Percentiles rank a stretch among this genome's conserved stretches.
These are phyloP conservation scores for Petunia secreta DNA, from an alignment of 257 asterid genomes.

Conservation along the genomic window DNA sequence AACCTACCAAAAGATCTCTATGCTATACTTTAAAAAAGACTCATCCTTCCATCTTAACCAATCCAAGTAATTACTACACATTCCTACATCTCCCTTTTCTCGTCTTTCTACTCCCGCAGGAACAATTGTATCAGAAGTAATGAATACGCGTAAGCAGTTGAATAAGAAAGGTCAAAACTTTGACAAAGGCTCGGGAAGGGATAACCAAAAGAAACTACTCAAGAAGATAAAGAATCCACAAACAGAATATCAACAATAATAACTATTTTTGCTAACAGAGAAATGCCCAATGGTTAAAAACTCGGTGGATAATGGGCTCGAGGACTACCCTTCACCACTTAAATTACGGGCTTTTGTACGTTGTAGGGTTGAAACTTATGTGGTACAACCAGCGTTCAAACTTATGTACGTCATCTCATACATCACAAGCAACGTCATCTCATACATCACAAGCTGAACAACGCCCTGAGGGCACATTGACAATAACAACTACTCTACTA, in stretches of 20 bases:
- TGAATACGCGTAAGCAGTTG: not conserved
- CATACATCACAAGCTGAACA: too few relatives aligned
- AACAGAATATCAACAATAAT: not conserved
- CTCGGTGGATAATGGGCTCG: too few relatives aligned
- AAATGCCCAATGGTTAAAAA: too few relatives aligned
- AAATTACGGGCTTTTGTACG: too few relatives aligned
- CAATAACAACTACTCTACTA: not conserved
- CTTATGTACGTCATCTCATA: too few relatives aligned
- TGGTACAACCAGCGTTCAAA: too few relatives aligned
- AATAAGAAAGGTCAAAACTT: not conserved
- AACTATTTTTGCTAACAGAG: too few relatives aligned
- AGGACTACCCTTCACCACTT: too few relatives aligned
- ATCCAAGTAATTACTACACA: not conserved
- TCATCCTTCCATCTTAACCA: not conserved
- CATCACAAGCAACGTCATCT: too few relatives aligned
- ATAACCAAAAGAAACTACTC: not conserved
- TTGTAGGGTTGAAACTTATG: too few relatives aligned
- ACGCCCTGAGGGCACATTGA: too few relatives aligned
- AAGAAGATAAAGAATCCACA: not conserved
- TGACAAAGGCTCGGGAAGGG: not conserved
- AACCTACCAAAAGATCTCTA: not conserved
- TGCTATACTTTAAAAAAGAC: not conserved
- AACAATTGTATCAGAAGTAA: not conserved
- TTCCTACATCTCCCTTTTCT: conserved; percentile 3
- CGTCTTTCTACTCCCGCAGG: not conserved